Evolutionary conservation across 768 basidiomycete species (phyloP), one percentile per base, ranked within the genome.

Genomic region (Phylloporus sp.): DNA sequence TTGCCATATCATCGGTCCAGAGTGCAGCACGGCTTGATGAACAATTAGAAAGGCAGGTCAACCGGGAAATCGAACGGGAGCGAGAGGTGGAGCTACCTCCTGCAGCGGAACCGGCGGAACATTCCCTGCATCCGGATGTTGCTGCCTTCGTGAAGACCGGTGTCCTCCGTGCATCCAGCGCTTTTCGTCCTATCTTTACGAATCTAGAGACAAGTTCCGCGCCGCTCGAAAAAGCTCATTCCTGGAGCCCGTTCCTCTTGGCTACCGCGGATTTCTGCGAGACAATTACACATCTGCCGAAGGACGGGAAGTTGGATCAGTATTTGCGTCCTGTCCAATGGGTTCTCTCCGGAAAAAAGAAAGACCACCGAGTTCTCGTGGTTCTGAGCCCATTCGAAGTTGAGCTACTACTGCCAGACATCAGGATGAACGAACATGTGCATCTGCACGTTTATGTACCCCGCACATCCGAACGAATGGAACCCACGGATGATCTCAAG

Each of bases 11-110:
- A 5, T 49, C 51, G 1, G 27, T 47, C 12, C 57, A 51, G 1
- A 49, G 59, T 27, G 50, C n/a, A n/a, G n/a, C 43, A 22, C 54
- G 44, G 13, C 47, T 75, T 52, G 70, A 70, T 18, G 75, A 79
- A 49, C 74, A 77, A 43, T 75, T 74, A 46, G 77, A 78, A 58
- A 48, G 60, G n/a, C 57, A 47, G 20, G 35, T 51, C 12, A 31
- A 26, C 23, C 36, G 29, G 2, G 50, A 51, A 20, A 15, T 23
- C 4, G 36, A 51, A 9, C 27, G 49, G 0, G 42, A 51, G 22
- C 7, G 42, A 23, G 41, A 50, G 20, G 16, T 28, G 15, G 40
- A 44, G 24, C 16, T 27, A 13, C 39, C 45, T 22, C 44, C 45
- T 5, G 18, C 1, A 2, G 51, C 32, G 20, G 8, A 6, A 8